Percentiles rank a stretch among this genome's conserved stretches.
These are phyloP conservation scores for Sherardia arvensis DNA, from an alignment of 257 asterid species.

Conservation along the genomic window DNA sequence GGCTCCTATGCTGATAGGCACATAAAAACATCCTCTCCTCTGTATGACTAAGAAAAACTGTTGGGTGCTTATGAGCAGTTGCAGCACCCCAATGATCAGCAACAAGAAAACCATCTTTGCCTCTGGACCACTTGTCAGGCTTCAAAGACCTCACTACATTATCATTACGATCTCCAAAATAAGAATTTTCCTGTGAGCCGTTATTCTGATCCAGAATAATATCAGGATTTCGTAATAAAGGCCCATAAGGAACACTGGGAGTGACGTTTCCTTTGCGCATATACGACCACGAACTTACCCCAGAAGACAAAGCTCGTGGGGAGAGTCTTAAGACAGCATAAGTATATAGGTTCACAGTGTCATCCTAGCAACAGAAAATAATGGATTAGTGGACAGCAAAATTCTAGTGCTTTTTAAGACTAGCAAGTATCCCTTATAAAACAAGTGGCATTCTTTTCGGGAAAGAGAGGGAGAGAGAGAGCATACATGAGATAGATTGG, in stretches of 20 bases:
- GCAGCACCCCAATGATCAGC: slow-evolving; percentile 90
- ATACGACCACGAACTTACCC: slow-evolving; percentile 63
- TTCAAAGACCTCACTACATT: slow-evolving; percentile 88
- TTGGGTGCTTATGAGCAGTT: slow-evolving; percentile 45
- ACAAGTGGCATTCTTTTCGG: not conserved
- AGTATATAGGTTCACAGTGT: slow-evolving; percentile 65
- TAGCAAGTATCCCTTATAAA: not conserved
- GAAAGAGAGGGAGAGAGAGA: not conserved
- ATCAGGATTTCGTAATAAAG: slow-evolving; percentile 8
- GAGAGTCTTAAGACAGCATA: slow-evolving; percentile 87
- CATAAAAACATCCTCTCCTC: slow-evolving; percentile 78
- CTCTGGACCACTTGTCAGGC: slow-evolving; percentile 78
- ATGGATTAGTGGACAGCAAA: too few relatives aligned
- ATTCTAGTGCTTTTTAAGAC: too few relatives aligned
- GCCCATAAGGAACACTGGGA: slow-evolving; percentile 18
- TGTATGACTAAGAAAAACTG: slow-evolving; percentile 63
- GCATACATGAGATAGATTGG: slow-evolving; percentile 73
- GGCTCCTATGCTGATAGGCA: slow-evolving; percentile 76
- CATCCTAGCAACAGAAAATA: slow-evolving; percentile 41
- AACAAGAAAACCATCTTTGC: slow-evolving; percentile 77
- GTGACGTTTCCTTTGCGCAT: slow-evolving; percentile 47
- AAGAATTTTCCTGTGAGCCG: slow-evolving; percentile 45
- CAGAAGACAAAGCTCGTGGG: slow-evolving; percentile 74
- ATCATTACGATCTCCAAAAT: slow-evolving; percentile 41
- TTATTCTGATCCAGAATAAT: slow-evolving; percentile 35